These are phyloP conservation scores for Parathielavia appendiculata DNA, from an alignment of 495 filamentous ascomycete species.

Conservation along the genomic window DNA sequence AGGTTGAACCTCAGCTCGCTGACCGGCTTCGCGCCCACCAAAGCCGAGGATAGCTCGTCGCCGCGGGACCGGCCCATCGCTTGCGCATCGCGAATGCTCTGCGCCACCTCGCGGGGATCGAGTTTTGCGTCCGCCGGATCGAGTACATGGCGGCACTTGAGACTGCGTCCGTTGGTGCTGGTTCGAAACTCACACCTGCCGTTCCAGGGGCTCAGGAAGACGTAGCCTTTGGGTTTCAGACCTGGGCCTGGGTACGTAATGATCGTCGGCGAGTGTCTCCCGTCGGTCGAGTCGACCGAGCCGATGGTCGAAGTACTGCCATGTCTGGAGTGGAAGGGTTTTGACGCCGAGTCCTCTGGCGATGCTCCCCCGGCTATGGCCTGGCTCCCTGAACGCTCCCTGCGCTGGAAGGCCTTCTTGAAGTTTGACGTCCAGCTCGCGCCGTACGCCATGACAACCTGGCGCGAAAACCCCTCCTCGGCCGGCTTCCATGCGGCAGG, in stretches of 20 bases:
- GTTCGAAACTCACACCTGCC: constrained; percentile 78
- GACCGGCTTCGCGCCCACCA: constrained; percentile 48
- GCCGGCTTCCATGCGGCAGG: not conserved
- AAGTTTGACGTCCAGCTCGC: constrained; percentile 39
- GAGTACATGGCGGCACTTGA: constrained; percentile 73
- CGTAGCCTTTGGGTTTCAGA: constrained; percentile 48
- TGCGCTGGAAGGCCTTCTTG: constrained; percentile 38
- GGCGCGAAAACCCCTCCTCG: constrained; percentile 42
- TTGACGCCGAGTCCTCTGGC: constrained; percentile 21
- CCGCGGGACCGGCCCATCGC: constrained; percentile 29
- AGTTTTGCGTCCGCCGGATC: constrained; percentile 34
- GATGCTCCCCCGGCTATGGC: constrained; percentile 17
- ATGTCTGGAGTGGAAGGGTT: constrained; percentile 28
- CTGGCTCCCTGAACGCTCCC: constrained; percentile 22
- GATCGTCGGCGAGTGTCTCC: constrained; percentile 25
- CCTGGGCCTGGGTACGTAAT: constrained; percentile 44
- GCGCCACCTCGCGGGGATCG: constrained; percentile 40
- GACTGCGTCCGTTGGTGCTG: constrained; percentile 62
- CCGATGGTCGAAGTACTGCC: constrained; percentile 34
- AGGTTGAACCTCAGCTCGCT: constrained; percentile 89
- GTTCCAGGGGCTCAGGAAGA: constrained; percentile 80
- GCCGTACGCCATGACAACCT: constrained; percentile 48
- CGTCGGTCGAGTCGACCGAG: constrained; percentile 35
- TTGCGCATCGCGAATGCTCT: constrained; percentile 30
- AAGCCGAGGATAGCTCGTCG: constrained; percentile 24